A percentile compares a stretch with the other conserved stretches of the same genome.
phyloP scores from a whole-genome alignment of 495 filamentous ascomycete genomes.

The Hypoxylon crocopeplum region DNA sequence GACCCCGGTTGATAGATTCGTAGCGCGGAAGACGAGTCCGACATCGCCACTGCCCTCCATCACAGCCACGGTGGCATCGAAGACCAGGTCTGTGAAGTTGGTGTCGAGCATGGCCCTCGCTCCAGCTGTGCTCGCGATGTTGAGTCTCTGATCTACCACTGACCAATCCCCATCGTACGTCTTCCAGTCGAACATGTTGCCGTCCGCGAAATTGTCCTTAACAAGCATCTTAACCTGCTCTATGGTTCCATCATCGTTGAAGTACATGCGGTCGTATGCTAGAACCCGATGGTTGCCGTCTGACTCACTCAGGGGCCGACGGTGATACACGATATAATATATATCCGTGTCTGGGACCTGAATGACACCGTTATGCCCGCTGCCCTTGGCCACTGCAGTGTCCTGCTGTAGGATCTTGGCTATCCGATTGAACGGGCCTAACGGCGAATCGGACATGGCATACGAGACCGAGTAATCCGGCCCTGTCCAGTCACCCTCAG shows the following conservation, averaged over 20 bases:
- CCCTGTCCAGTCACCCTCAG: constrained; percentile 53
- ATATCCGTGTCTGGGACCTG: constrained; percentile 50
- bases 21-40: constrained; percentile 40
- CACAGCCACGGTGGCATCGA: constrained; percentile 33
- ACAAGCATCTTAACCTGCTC: constrained; percentile 49
- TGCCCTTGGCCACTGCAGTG: constrained; percentile 46
- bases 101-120: constrained; percentile 42
- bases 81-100: constrained; percentile 39
- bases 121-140: constrained; percentile 4
- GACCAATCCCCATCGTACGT: constrained; percentile 31
- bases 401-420: constrained; percentile 52
- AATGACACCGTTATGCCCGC: constrained; percentile 53
- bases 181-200: constrained; percentile 40
- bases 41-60: constrained; percentile 25
- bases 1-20: background rate
- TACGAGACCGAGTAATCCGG: constrained; percentile 57
- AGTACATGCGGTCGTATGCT: constrained; percentile 56
- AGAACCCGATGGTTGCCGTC: constrained; percentile 53
- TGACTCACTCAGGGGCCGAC: constrained; percentile 49
- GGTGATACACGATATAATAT: constrained; percentile 60
- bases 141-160: constrained; percentile 19
- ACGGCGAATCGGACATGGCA: constrained; percentile 50
- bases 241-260: constrained; percentile 52
- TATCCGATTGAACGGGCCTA: constrained; percentile 49
- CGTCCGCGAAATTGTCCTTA: constrained; percentile 46